Percentiles rank a stretch among this genome's conserved stretches.
phyloP scores from a whole-genome alignment of 2,329 filamentous ascomycete genomes.

The Scytalidium lignicola region DNA sequence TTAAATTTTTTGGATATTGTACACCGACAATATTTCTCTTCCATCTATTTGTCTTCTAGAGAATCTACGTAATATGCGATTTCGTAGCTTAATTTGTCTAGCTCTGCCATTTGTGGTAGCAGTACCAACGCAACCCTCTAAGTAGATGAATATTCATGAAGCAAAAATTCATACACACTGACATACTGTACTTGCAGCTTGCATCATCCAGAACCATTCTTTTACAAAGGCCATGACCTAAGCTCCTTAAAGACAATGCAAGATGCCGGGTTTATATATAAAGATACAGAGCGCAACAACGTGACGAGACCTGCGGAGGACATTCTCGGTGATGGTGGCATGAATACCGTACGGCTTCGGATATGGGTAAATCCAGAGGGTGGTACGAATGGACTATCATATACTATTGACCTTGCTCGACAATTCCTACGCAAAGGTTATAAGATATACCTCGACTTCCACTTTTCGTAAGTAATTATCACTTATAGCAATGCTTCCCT shows the following conservation, averaged over 20 bases:
- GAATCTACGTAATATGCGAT: constrained; percentile 1
- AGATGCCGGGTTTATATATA: constrained; percentile 30
- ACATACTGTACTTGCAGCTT: background rate
- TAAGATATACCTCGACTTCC: constrained; percentile 53
- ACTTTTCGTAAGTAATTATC: constrained; percentile 37
- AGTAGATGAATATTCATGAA: background rate
- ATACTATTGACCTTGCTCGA: constrained; percentile 61
- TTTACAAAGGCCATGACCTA: constrained; percentile 35
- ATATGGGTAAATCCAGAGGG: constrained; percentile 65
- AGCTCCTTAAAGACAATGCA: constrained; percentile 32
- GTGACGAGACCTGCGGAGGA: constrained; percentile 47
- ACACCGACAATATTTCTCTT: background rate
- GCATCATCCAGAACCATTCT: constrained; percentile 10
- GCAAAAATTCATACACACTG: background rate
- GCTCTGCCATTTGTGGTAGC: constrained; percentile 5
- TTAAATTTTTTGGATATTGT: background rate
- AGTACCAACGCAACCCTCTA: constrained; percentile 1
- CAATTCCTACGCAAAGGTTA: constrained; percentile 58
- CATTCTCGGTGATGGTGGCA: constrained; percentile 56
- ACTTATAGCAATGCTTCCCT: background rate
- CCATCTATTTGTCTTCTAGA: background rate
- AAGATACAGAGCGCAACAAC: constrained; percentile 30
- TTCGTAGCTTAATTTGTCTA: constrained; percentile 1
- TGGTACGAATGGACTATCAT: constrained; percentile 62
- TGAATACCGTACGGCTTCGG: constrained; percentile 65